Evolutionary conservation across 495 filamentous ascomycete genomes (phyloP).

Genomic region (Chaetomium fimeti): DNA sequence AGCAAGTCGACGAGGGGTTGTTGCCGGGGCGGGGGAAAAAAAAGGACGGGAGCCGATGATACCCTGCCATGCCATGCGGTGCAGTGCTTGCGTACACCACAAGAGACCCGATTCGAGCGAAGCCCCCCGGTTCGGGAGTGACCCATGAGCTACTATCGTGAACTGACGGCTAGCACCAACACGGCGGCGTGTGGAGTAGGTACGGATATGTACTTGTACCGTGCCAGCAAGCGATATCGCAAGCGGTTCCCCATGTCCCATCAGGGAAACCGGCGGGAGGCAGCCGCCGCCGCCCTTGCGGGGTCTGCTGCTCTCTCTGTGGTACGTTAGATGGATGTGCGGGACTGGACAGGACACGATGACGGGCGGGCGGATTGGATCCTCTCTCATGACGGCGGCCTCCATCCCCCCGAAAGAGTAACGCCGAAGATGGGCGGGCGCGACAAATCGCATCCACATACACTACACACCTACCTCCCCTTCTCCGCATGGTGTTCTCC

Average conservation of each 20-base stretch:
- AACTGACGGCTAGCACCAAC: no score
- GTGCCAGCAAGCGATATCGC: not conserved
- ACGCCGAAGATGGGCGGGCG: no score
- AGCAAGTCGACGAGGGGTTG: not conserved
- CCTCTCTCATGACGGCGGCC: no score
- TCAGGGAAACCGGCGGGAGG: conserved; percentile 12
- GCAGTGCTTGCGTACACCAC: conserved; percentile 1
- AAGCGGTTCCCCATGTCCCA: not conserved
- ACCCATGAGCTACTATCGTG: conserved; percentile 1
- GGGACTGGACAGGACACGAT: not conserved
- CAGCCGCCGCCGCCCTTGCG: not conserved
- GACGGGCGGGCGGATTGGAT: no score
- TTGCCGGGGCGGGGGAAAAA: not conserved
- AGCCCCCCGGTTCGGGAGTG: not conserved
- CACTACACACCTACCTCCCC: no score
- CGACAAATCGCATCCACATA: no score
- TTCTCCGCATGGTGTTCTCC: no score
- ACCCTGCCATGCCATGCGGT: conserved; percentile 25
- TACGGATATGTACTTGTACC: not conserved
- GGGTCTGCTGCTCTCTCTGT: not conserved
- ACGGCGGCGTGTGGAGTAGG: not conserved
- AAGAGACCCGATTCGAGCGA: not conserved
- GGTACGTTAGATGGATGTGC: not conserved
- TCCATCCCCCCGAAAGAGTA: no score
- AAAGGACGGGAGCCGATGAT: conserved; percentile 25